Conservation (phyloP, 441 rosid genomes). For the Populus hybrid region DNA sequence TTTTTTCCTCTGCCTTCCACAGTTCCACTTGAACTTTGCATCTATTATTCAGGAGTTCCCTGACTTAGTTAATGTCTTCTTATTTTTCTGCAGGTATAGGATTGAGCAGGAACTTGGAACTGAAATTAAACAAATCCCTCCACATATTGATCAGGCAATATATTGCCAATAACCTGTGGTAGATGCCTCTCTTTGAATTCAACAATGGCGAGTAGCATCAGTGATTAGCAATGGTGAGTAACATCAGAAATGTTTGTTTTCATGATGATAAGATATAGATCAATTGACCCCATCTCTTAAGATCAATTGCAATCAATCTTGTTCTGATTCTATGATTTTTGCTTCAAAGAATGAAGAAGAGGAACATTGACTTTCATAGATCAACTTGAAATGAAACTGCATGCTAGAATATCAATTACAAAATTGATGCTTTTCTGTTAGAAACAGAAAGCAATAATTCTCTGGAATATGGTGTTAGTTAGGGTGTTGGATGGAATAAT, state of each 20-base stretch:
- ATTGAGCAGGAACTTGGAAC: constrained; percentile 99
- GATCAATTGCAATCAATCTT: not conserved
- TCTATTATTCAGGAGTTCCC: constrained; percentile 3
- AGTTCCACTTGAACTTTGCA: not conserved
- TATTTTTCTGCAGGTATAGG: constrained; percentile 63
- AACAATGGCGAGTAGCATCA: no score
- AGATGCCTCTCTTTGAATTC: constrained; percentile 2
- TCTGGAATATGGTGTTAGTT: no score
- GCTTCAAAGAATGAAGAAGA: not conserved
- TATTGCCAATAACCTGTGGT: constrained; percentile 67
- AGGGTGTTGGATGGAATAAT: no score
- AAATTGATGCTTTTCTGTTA: no score
- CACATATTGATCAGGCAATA: constrained; percentile 91
- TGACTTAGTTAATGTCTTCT: constrained; percentile 5
- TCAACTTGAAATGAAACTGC: no score
- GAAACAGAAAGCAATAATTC: no score
- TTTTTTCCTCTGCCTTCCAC: not conserved
- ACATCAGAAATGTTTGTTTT: not conserved
- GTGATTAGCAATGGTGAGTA: no score
- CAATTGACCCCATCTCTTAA: not conserved
- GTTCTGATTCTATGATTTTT: not conserved
- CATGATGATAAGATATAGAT: not conserved
- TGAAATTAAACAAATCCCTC: constrained; percentile 98
- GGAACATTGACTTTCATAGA: not conserved
- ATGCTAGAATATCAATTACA: no score